A percentile compares a stretch with the other conserved stretches of the same genome.
These are phyloP conservation scores for Venturia aucupariae DNA, from an alignment of 2,329 filamentous ascomycete species.

Conservation along the genomic window DNA sequence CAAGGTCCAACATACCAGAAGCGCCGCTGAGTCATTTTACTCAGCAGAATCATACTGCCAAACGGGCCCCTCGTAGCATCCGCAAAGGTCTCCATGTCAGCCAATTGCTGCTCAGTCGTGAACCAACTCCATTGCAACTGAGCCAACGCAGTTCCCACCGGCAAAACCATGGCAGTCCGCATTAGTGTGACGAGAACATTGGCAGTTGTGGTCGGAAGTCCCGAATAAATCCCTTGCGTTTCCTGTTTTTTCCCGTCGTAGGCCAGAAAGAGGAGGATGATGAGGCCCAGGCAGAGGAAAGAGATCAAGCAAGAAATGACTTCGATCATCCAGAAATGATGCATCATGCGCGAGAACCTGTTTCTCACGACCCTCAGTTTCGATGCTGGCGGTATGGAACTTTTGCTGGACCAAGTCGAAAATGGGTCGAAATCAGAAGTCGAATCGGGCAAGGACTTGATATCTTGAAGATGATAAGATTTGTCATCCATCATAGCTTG, in stretches of 20 bases:
- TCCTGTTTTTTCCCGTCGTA: neutral
- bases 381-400: neutral
- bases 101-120: neutral
- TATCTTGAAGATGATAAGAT: neutral
- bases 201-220: neutral
- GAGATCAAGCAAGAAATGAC: neutral
- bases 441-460: neutral
- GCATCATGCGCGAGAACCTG: neutral
- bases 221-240: neutral
- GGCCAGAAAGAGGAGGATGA: neutral
- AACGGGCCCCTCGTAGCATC: neutral
- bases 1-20: neutral
- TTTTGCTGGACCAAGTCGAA: neutral
- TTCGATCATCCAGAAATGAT: neutral
- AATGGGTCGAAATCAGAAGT: neutral
- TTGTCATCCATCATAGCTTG: neutral
- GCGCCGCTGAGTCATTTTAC: neutral
- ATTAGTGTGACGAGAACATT: neutral
- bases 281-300: neutral
- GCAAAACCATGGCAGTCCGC: neutral
- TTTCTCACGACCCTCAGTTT: neutral
- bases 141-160: neutral
- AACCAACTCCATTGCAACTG: constrained; percentile 8
- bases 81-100: neutral
- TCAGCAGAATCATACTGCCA: neutral